A percentile compares a stretch with the other conserved stretches of the same genome.
Conservation (phyloP, 2,329 filamentous ascomycete genomes). For the Apiospora rasikravindrae region DNA sequence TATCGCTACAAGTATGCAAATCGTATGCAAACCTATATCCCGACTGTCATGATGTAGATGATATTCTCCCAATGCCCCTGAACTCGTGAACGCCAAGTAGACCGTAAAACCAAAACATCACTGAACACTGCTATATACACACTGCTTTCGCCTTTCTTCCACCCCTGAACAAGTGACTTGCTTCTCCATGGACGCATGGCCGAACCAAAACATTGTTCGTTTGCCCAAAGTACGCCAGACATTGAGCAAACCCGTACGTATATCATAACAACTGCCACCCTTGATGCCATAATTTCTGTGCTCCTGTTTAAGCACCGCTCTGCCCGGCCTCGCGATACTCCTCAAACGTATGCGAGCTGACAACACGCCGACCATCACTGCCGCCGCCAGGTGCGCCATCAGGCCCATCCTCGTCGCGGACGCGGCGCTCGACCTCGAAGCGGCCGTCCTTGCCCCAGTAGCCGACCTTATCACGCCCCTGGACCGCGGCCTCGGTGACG, state of each 20-base stretch:
- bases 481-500: constrained; percentile 72
- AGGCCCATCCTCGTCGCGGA: constrained; percentile 64
- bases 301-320: constrained; percentile 30
- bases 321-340: constrained; percentile 40
- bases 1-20: constrained; percentile 4
- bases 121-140: background rate
- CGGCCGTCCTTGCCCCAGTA: constrained; percentile 75
- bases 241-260: background rate
- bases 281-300: background rate
- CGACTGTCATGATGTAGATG: background rate
- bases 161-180: background rate
- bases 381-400: background rate
- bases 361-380: constrained; percentile 24
- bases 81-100: background rate
- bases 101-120: background rate
- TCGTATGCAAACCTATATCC: background rate
- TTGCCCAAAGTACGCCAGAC: background rate
- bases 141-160: background rate
- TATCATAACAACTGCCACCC: background rate
- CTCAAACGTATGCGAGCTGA: constrained; percentile 31
- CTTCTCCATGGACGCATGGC: background rate
- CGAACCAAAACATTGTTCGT: background rate
- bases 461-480: constrained; percentile 61
- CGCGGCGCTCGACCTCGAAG: constrained; percentile 70
- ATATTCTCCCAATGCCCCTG: background rate